Percentiles rank a stretch among this genome's conserved stretches.
Conservation (phyloP, 345 rosid species). For the Orychophragmus violaceus region DNA sequence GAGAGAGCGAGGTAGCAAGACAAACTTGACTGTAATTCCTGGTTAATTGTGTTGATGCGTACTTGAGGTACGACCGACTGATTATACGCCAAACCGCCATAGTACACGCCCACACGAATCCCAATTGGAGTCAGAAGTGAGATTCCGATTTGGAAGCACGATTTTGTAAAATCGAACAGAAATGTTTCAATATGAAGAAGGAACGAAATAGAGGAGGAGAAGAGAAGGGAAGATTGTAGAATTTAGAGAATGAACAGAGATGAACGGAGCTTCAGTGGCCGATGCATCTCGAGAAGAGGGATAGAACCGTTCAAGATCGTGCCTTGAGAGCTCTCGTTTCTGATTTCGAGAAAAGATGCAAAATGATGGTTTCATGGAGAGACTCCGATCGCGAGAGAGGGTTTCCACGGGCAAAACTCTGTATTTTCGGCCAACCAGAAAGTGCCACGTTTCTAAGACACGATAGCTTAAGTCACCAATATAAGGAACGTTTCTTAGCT, state of each 20-base stretch:
- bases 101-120: background rate
- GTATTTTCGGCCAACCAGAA: too few species aligned
- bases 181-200: background rate
- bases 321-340: too few species aligned
- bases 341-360: too few species aligned
- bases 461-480: too few species aligned
- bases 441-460: too few species aligned
- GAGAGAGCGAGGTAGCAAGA: conserved; percentile 15
- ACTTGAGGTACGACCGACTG: conserved; percentile 20
- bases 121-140: background rate
- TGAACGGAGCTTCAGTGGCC: conserved; percentile 13
- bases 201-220: background rate
- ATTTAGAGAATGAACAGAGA: background rate
- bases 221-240: background rate
- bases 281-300: background rate
- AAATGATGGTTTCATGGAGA: too few species aligned
- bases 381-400: too few species aligned
- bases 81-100: conserved; percentile 32
- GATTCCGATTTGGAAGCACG: background rate
- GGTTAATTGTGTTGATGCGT: conserved; percentile 23
- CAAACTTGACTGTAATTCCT: conserved; percentile 12
- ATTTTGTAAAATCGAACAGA: background rate
- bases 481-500: too few species aligned
- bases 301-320: too few species aligned
- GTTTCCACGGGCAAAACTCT: too few species aligned